A percentile compares a stretch with the other conserved stretches of the same genome.
Evolutionary conservation across 2,329 filamentous ascomycete genomes (phyloP).

Genomic region (Annulohypoxylon truncatum): DNA sequence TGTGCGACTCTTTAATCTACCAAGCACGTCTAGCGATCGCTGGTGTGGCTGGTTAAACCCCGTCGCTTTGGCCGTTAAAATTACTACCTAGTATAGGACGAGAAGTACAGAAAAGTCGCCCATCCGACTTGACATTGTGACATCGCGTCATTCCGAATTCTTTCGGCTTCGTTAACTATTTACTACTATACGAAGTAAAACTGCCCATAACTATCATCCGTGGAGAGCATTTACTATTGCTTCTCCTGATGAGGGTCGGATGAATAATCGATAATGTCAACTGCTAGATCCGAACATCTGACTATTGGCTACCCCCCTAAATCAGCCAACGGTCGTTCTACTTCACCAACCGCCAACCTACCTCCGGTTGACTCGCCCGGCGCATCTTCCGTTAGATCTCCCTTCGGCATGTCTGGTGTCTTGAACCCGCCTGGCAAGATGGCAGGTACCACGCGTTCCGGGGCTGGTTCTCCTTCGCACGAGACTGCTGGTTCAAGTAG

Average conservation of each 20-base stretch:
- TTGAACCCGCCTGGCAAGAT: constrained; percentile 70
- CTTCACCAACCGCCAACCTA: constrained; percentile 75
- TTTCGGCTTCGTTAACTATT: constrained; percentile 41
- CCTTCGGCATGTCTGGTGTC: constrained; percentile 75
- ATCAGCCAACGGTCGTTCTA: constrained; percentile 75
- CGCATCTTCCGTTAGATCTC: constrained; percentile 72
- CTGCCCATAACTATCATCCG: constrained; percentile 47
- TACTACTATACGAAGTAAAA: constrained; percentile 34
- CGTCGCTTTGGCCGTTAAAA: constrained; percentile 35
- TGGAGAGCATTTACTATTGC: constrained; percentile 45
- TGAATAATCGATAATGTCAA: constrained; percentile 93
- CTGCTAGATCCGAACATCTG: constrained; percentile 85
- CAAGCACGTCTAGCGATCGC: constrained; percentile 31
- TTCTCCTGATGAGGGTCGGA: constrained; percentile 60
- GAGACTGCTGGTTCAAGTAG: constrained; percentile 78
- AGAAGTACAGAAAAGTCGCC: constrained; percentile 32
- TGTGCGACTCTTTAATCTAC: constrained; percentile 46
- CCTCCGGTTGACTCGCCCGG: constrained; percentile 81
- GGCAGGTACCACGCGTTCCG: constrained; percentile 74
- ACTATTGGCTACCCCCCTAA: constrained; percentile 84
- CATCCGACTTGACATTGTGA: constrained; percentile 43
- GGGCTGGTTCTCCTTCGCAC: constrained; percentile 96
- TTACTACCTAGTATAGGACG: constrained; percentile 39
- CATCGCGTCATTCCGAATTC: constrained; percentile 42
- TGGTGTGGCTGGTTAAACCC: constrained; percentile 34